Base-by-base conservation (phyloP, 768 basidiomycete species). In the Suillus brevipes region DNA sequence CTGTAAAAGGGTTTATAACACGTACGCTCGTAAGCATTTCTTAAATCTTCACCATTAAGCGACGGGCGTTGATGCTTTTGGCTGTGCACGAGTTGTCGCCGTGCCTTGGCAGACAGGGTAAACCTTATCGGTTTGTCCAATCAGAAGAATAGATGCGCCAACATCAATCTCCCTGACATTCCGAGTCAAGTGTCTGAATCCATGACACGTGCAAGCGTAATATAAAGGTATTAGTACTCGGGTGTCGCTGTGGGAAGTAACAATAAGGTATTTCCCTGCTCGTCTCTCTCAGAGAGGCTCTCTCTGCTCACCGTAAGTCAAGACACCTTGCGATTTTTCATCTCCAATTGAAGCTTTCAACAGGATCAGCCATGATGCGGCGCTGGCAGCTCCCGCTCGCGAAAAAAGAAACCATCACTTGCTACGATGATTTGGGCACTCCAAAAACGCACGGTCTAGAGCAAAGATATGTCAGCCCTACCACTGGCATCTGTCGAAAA, bases 391-490 rank as follows among this genome's bases (percentile, higher is more conserved):
- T 59, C 58, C 40, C 58, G 20, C 10, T 42, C 40, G 13, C 58
- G 1, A 40, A 59, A 28, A 31, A 42, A 20, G 38, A 42, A 13
- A 59, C 58, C 18, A 31, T 63, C 40, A 62, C 42, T 36, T 64
- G 63, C 20, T 45, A 45, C 9, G 63, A 64, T 10, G 38, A 61
- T 5, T 40, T 62, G 23, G 60, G 60, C 18, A 50, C 28, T 0
- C 52, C n/a, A 34, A 63, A 64, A 34, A 52, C 8, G 1, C 69
- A 70, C 28, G 66, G 60, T 6, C 40, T 5, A 2, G 66, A 71
- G 18, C 69, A 68, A 60, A 59, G 69, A 57, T 70, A 68, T 18
- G 38, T 70, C 31, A 68, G 69, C 40, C 60, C 69, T n/a, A 59
- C 64, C 14, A 70, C 66, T 23, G 69, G 69, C 8, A 1, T 49